A percentile compares a stretch with the other conserved stretches of the same genome.
phyloP scores from a whole-genome alignment of 2,329 filamentous ascomycete genomes.

The Xylaria digitata region DNA sequence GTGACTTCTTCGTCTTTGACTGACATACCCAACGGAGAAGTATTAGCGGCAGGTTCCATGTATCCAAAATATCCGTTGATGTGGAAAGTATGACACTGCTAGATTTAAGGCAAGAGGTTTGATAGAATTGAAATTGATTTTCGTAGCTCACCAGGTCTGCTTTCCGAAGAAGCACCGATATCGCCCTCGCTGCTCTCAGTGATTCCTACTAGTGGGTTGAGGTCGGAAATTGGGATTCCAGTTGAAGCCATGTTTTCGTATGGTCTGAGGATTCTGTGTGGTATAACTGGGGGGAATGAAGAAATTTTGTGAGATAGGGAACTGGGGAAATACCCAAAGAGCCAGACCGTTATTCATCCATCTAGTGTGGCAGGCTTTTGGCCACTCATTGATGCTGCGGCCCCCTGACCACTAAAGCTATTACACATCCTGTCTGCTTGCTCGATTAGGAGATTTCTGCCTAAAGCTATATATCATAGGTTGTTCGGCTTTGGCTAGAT shows the following conservation, averaged over 20 bases:
- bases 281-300: neutral
- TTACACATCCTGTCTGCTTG: neutral
- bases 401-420: neutral
- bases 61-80: no score
- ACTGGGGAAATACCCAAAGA: conserved; percentile 1
- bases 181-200: neutral
- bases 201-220: neutral
- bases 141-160: neutral
- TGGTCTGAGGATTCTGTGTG: neutral
- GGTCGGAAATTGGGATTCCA: neutral
- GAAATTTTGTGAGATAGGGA: neutral
- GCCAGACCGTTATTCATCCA: neutral
- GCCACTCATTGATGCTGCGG: neutral
- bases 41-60: neutral
- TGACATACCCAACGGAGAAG: neutral
- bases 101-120: neutral
- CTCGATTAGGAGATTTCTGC: no score
- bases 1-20: neutral
- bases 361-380: neutral
- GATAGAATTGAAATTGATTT: neutral
- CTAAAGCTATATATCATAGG: no score
- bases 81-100: neutral
- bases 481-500: no score
- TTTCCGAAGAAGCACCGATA: neutral
- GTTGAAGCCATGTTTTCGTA: neutral